Base-by-base conservation (phyloP, 2,329 filamentous ascomycete species). In the Alternaria arborescens region DNA sequence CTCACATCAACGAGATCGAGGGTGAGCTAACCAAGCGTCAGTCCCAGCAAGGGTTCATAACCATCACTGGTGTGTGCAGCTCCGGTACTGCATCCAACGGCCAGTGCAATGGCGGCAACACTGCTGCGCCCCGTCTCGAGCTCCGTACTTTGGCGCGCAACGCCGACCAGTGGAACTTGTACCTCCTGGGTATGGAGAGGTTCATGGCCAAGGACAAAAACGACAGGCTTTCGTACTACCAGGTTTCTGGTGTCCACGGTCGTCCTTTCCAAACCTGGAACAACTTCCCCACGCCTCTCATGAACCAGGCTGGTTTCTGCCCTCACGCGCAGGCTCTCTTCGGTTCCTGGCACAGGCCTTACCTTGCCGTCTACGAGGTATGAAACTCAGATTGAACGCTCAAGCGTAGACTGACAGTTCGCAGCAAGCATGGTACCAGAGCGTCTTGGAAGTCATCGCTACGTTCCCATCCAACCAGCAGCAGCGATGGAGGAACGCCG, bases 311-410 rank as follows among this genome's bases (percentile, higher is more conserved):
- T 44, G 92, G 92, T 51, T 96, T 93, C 76, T 96, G 93, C 76
- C 87, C 87, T 14, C 93, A 97, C 78, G 86, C 84, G 24, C 91
- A 90, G 1, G 87, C 89, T 41, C 81, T 95, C 16, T 95, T 97
- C 74, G 87, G 90, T 40, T 85, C 89, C 40, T 96, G 93, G 93
- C 93, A 97, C 82, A 87, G 93, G 51, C 91, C 92, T 1, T 96
- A 94, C 77, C 82, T 95, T 56, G 82, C 86, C 10, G 78, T 90
- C 10, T 88, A 81, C 64, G 84, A 90, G 81, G 85, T 86, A 71
- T 36, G 74, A 51, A 52, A 14, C 16, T 56, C 12, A 3, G 14
- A 18, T 50, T 7, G 11, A 5, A 6, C 16, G 18, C 4, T 18
- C 14, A 5, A 26, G 16, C 11, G 16, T 28, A 8, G 12, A 32